phyloP scores from a whole-genome alignment of 257 asterid genomes.

The Striga asiatica region DNA sequence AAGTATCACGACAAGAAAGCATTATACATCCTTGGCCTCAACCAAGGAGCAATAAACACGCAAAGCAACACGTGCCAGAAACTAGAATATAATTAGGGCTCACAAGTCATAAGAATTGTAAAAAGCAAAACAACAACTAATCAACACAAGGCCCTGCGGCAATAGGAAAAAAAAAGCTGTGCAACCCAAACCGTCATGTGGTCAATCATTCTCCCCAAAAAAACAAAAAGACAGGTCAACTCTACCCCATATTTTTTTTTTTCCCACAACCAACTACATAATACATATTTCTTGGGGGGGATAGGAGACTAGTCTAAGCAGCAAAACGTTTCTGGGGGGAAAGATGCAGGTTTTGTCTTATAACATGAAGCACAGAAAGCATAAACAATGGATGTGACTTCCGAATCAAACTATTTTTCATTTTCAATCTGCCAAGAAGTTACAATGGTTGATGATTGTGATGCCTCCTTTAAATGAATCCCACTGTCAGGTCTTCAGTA shows the following conservation, averaged over 20 bases:
- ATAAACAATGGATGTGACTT: neutral
- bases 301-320: neutral
- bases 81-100: neutral
- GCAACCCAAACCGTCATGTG: constrained; percentile 10
- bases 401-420: neutral
- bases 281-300: neutral
- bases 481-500: neutral
- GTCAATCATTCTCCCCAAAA: neutral
- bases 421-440: neutral
- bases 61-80: constrained; percentile 1
- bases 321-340: neutral
- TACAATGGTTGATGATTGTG: neutral
- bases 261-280: neutral
- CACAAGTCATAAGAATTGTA: neutral
- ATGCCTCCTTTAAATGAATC: neutral
- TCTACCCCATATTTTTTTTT: neutral
- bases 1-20: constrained; percentile 1
- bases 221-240: neutral
- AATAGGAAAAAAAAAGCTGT: too few relatives aligned
- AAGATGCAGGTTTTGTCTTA: neutral
- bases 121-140: neutral
- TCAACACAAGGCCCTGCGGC: neutral
- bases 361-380: neutral
- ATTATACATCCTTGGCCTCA: neutral
- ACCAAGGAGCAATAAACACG: constrained; percentile 4